phyloP scores from a whole-genome alignment of 306 rosid species.

The Cucurbita maxima region DNA sequence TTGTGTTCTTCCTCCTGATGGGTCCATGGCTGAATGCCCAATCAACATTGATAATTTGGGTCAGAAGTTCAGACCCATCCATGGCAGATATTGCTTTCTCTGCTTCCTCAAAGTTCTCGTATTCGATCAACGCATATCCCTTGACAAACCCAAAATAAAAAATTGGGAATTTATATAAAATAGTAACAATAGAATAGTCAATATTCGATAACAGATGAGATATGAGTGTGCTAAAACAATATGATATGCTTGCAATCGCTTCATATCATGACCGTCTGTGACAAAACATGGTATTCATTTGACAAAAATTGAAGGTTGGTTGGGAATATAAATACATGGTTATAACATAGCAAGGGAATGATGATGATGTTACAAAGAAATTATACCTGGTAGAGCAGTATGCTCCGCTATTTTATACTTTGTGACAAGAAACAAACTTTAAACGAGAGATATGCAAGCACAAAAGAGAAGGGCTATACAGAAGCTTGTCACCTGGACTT shows the following conservation, averaged over 20 bases:
- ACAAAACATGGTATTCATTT: not conserved
- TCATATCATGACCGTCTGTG: not conserved
- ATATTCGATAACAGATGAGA: not conserved
- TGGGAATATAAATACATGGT: not conserved
- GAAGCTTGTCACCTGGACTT: not conserved
- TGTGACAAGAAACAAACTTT: not conserved
- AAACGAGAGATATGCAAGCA: not conserved
- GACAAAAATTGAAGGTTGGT: not conserved
- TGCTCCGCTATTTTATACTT: not conserved
- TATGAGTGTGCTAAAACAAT: not conserved
- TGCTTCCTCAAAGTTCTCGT: slow-evolving; percentile 47
- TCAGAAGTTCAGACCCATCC: slow-evolving; percentile 75
- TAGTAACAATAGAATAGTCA: not conserved
- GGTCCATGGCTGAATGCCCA: slow-evolving; percentile 99
- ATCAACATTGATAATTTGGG: slow-evolving; percentile 61
- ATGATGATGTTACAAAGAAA: not conserved
- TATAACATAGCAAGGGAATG: not conserved
- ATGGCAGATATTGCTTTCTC: slow-evolving; percentile 66
- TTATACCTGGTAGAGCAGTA: not conserved
- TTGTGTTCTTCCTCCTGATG: slow-evolving; percentile 59
- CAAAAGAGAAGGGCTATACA: not conserved
- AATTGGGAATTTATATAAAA: not conserved
- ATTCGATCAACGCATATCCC: slow-evolving; percentile 52
- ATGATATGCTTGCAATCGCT: not conserved
- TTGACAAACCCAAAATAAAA: not conserved